These are phyloP conservation scores for Suhomyces sp. DNA, from an alignment of 805 yeast species.

Conservation along the genomic window DNA sequence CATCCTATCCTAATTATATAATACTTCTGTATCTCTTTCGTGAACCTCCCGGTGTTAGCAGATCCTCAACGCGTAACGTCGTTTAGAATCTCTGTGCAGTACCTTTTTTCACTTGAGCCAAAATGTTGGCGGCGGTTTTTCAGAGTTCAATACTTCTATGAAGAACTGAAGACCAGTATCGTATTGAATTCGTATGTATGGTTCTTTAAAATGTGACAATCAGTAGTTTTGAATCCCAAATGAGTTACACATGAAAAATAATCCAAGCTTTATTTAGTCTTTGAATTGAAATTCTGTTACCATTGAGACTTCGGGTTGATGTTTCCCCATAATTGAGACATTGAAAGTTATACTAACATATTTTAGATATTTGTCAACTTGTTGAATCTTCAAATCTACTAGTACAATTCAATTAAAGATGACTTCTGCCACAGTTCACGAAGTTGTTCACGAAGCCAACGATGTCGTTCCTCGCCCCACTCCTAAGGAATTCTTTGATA, in stretches of 20 bases:
- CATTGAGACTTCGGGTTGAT: not conserved
- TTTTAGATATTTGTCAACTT: not conserved
- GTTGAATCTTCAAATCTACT: not conserved
- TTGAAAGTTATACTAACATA: not conserved
- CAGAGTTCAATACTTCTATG: conserved; percentile 1
- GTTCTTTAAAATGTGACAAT: not conserved
- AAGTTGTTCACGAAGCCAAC: conserved; percentile 63
- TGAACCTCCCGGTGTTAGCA: not conserved
- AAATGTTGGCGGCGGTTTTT: conserved; percentile 3
- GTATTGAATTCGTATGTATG: not conserved
- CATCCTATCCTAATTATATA: not conserved
- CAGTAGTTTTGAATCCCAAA: not conserved
- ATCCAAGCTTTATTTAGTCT: not conserved
- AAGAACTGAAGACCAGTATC: not conserved
- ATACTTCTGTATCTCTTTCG: not conserved
- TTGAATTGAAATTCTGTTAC: not conserved
- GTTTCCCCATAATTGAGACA: not conserved
- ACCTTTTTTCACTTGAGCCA: conserved; percentile 1
- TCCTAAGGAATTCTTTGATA: conserved; percentile 52
- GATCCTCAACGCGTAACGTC: conserved; percentile 4
- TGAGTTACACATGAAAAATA: not conserved
- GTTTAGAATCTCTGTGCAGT: conserved; percentile 4
- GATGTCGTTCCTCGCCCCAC: conserved; percentile 47
- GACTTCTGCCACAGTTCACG: conserved; percentile 32
- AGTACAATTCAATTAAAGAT: conserved; percentile 8